These are phyloP conservation scores for Funneliformis mosseae DNA, from an alignment of 192 early-diverging fungal genomes.

Conservation along the genomic window DNA sequence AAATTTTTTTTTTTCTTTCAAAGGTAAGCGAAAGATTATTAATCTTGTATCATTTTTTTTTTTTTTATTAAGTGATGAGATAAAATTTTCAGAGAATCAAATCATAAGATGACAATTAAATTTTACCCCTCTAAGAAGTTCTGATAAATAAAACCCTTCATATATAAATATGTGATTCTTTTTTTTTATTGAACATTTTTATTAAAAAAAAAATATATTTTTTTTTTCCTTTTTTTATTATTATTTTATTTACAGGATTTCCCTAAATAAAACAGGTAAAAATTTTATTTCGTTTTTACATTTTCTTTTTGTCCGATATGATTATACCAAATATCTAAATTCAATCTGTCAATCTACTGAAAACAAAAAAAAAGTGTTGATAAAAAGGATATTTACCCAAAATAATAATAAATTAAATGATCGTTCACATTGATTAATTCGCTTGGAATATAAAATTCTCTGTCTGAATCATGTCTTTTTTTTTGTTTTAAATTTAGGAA, in stretches of 20 bases:
- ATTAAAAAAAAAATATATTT: not conserved
- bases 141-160: not conserved
- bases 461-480: too few relatives aligned
- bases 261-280: not conserved
- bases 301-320: not conserved
- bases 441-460: too few relatives aligned
- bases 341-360: conserved; percentile 13
- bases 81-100: not conserved
- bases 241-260: not conserved
- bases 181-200: not conserved
- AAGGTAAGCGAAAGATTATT: not conserved
- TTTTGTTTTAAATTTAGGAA: too few relatives aligned
- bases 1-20: not conserved
- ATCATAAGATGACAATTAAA: not conserved
- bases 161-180: not conserved
- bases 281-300: not conserved
- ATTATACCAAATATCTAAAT: not conserved
- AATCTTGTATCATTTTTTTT: not conserved
- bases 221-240: not conserved
- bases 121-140: conserved; percentile 5
- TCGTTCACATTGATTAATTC: not conserved
- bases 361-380: not conserved
- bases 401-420: not conserved
- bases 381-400: not conserved
- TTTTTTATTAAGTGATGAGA: not conserved